These are phyloP conservation scores for Sutorius eximius DNA, from an alignment of 1,284 basidiomycete genomes.

Conservation along the genomic window DNA sequence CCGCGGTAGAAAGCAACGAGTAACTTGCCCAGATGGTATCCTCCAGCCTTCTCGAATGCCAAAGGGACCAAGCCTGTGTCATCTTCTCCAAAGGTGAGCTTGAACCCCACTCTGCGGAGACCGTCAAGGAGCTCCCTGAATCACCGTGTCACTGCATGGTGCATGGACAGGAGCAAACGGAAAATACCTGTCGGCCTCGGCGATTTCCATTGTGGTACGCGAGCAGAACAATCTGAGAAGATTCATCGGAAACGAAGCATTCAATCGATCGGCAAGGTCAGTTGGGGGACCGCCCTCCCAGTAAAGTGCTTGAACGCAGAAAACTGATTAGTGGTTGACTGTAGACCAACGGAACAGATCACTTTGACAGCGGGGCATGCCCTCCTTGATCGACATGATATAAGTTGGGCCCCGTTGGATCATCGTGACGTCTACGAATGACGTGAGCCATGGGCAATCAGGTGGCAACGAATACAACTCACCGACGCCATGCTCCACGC, in stretches of 20 bases:
- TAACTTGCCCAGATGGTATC: background rate
- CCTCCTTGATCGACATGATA: background rate
- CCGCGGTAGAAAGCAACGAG: background rate
- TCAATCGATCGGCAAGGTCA: no score
- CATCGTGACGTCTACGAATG: background rate
- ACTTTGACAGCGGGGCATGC: background rate
- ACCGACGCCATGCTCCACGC: background rate
- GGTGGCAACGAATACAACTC: no score
- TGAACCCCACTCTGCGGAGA: background rate
- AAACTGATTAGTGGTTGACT: background rate
- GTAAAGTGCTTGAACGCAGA: background rate
- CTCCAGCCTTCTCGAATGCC: background rate
- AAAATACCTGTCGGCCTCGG: background rate
- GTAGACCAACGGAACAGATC: background rate
- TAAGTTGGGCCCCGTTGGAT: background rate
- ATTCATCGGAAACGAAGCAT: no score
- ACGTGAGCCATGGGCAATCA: no score
- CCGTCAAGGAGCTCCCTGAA: background rate
- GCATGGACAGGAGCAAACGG: background rate
- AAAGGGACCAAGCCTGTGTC: background rate
- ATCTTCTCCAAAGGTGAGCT: background rate
- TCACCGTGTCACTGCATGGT: background rate
- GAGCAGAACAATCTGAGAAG: no score
- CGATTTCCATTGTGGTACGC: constrained; percentile 19
- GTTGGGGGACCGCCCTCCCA: no score